Evolutionary conservation across 805 yeast species (phyloP), one percentile per base, ranked within the genome.

Genomic region (Teunomyces gatunensis): DNA sequence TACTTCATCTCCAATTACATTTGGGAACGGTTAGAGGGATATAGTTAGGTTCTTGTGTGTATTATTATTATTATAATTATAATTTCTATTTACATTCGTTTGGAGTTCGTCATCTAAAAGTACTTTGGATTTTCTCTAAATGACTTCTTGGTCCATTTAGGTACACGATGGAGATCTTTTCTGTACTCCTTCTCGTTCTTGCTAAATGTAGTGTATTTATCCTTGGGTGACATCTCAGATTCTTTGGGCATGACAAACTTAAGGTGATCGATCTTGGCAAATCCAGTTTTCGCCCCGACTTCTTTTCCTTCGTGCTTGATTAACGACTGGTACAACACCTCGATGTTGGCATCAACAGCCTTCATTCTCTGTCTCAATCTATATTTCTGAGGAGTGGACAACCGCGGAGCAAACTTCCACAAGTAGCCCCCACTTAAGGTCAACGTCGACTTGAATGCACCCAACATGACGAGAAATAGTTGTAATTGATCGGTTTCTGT

Each of bases 101-200:
- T 23, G 13, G 5, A 9, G 34, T 27, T 5, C n/a, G 10, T 23
- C 20, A 12, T 12, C 62, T 71, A 87, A 64, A 79, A 85, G 61
- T 84, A 77, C 50, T 77, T 77, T 39, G 97, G 97, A 60, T 87
- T 86, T 49, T 79, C 82, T 73, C 97, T 83, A 66, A 84, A 78
- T 6, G 95, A 81, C 52, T 81, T 64, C 71, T 85, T 89, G 46
- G 97, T 90, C 96, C 96, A 90, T 63, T 90, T 88, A 17, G 97
- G 96, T 37, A 85, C 87, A 65, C 83, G 73, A 61, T 92, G 98
- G 21, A 88, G 82, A 54, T 91, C 84, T 71, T 90, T 92, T 73
- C 98, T 82, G 69, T 92, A 94, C 17, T 84, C 84, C 59, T 77
- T 81, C 11, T 84, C 78, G 58, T 82, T 82, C 66, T 80, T 85